These are phyloP conservation scores for Pseudogymnoascus sp. DNA, from an alignment of 2,329 filamentous ascomycete species.

Conservation along the genomic window DNA sequence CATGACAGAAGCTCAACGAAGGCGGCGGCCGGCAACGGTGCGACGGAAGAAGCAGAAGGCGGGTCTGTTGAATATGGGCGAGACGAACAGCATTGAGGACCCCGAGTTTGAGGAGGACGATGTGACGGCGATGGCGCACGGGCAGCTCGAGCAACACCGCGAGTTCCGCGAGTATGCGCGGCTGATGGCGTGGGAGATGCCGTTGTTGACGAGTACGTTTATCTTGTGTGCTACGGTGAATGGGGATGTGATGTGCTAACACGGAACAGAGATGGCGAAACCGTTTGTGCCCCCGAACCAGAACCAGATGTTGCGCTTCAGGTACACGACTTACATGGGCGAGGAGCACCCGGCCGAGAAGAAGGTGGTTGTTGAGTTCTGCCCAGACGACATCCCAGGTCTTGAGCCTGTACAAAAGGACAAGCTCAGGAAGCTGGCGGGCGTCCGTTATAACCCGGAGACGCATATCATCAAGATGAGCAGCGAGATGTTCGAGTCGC, in stretches of 20 bases:
- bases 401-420: constrained; percentile 59
- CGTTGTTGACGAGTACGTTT: constrained; percentile 73
- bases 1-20: neutral
- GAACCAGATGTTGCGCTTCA: constrained; percentile 74
- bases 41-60: constrained; percentile 17
- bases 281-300: constrained; percentile 66
- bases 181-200: constrained; percentile 92
- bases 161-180: constrained; percentile 85
- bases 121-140: constrained; percentile 74
- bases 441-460: constrained; percentile 78
- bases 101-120: constrained; percentile 68
- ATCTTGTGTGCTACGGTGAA: constrained; percentile 5
- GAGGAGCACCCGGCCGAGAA: constrained; percentile 83
- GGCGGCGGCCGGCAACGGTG: neutral
- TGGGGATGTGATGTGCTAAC: constrained; percentile 14
- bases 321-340: constrained; percentile 94
- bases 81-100: constrained; percentile 24
- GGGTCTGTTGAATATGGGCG: constrained; percentile 29
- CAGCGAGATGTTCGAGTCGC: constrained; percentile 78
- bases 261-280: constrained; percentile 63
- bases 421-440: constrained; percentile 84
- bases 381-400: constrained; percentile 59
- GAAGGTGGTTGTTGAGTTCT: constrained; percentile 93
- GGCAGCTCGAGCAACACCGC: constrained; percentile 78
- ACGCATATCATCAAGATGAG: constrained; percentile 80